A percentile compares a stretch with the other conserved stretches of the same genome.
Conservation (phyloP, 495 filamentous ascomycete species). For the Talaromyces adpressus region DNA sequence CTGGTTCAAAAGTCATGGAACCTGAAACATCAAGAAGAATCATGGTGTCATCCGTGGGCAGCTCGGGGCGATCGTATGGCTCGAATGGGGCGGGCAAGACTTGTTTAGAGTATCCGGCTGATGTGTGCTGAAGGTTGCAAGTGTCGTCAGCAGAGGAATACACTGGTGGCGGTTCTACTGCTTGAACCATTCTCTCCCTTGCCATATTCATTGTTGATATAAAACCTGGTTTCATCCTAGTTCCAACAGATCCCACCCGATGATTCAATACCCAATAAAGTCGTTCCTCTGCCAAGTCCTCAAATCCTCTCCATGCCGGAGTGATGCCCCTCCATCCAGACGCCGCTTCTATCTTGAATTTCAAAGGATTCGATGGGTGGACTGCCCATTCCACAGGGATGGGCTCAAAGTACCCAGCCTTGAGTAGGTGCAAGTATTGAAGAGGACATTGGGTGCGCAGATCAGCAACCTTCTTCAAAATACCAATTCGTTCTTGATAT, state of each 20-base stretch:
- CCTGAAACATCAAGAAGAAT: conserved; percentile 39
- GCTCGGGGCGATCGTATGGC: conserved; percentile 25
- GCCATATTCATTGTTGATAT: conserved; percentile 37
- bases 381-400: conserved; percentile 39
- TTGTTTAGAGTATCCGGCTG: conserved; percentile 35
- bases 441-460: conserved; percentile 28
- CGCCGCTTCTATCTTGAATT: conserved; percentile 36
- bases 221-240: conserved; percentile 33
- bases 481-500: conserved; percentile 37
- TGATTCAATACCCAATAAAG: conserved; percentile 44
- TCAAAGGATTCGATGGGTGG: conserved; percentile 33
- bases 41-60: conserved; percentile 36
- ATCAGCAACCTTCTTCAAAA: conserved; percentile 29
- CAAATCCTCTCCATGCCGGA: conserved; percentile 39
- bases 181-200: conserved; percentile 30
- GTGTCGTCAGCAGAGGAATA: conserved; percentile 35
- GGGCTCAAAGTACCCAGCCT: conserved; percentile 43
- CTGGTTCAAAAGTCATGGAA: conserved; percentile 37
- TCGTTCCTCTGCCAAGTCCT: conserved; percentile 40
- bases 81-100: conserved; percentile 31
- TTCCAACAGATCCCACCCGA: conserved; percentile 19
- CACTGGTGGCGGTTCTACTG: conserved; percentile 28
- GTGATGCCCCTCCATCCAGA: conserved; percentile 42
- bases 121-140: conserved; percentile 31
- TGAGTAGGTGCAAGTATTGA: conserved; percentile 41